These are phyloP conservation scores for Phytophthora hybrid DNA, from an alignment of 352 stramenopile genomes.

Conservation along the genomic window DNA sequence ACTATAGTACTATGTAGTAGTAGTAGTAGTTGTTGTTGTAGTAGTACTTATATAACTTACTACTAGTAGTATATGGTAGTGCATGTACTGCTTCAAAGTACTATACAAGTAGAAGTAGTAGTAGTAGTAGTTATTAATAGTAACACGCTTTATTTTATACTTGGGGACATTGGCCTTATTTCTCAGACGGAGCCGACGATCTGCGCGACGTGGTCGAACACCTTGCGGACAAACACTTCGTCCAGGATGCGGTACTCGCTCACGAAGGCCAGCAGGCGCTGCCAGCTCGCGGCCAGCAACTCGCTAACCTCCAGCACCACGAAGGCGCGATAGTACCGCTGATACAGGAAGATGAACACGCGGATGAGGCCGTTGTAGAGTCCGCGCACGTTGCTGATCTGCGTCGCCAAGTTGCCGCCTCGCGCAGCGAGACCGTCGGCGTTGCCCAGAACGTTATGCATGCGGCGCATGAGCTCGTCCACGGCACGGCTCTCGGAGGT, in stretches of 20 bases:
- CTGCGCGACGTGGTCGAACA: slow-evolving; percentile 61
- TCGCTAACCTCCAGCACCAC: slow-evolving; percentile 66
- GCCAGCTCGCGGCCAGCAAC: slow-evolving; percentile 63
- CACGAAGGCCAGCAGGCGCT: slow-evolving; percentile 68
- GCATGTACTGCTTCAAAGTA: too few species aligned
- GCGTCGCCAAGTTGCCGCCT: slow-evolving; percentile 10
- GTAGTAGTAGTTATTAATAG: too few species aligned
- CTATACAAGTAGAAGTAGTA: too few species aligned
- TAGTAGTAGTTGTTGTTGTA: too few species aligned
- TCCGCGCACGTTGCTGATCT: slow-evolving; percentile 51
- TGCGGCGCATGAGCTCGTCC: slow-evolving; percentile 66
- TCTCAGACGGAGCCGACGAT: slow-evolving; percentile 43
- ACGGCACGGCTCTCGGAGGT: slow-evolving; percentile 57
- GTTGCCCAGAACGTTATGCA: slow-evolving; percentile 39
- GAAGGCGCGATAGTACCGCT: slow-evolving; percentile 62
- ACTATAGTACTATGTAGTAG: too few species aligned
- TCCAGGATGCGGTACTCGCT: slow-evolving; percentile 72
- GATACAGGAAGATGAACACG: slow-evolving; percentile 75
- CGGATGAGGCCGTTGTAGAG: slow-evolving; percentile 72
- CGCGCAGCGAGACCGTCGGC: background rate
- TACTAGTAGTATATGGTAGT: too few species aligned
- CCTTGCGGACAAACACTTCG: slow-evolving; percentile 60
- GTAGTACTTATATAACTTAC: too few species aligned
- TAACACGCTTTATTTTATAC: too few species aligned
- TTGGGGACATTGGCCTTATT: background rate